phyloP scores from a whole-genome alignment of 225 moss, liverwort and hornwort genomes.

The Sphagnum tenellum region DNA sequence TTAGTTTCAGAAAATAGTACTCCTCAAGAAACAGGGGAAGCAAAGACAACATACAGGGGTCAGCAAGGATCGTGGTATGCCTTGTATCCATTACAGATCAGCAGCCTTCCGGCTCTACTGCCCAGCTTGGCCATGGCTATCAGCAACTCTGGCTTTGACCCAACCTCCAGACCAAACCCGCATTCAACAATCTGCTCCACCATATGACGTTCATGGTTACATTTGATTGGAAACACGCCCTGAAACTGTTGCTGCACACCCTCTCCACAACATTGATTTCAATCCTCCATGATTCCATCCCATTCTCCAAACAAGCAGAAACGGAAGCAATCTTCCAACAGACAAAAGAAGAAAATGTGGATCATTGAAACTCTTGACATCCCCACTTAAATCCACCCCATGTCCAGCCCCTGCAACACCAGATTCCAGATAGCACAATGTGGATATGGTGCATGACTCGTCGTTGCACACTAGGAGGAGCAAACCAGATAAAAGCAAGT shows the following conservation, averaged over 20 bases:
- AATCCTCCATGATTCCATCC: slow-evolving; percentile 17
- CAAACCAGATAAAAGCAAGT: too few species aligned
- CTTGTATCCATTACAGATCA: slow-evolving; percentile 96
- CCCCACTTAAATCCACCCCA: too few species aligned
- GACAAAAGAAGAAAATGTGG: slow-evolving; percentile 1
- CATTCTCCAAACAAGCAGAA: slow-evolving; percentile 16
- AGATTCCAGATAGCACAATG: too few species aligned
- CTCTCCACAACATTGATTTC: slow-evolving; percentile 40
- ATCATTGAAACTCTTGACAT: too few species aligned
- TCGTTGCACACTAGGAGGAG: too few species aligned
- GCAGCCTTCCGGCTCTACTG: slow-evolving; percentile 51
- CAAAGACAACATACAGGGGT: slow-evolving; percentile 13
- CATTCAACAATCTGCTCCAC: slow-evolving; percentile 64
- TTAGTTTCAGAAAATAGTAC: too few species aligned
- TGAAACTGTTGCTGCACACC: slow-evolving; percentile 70
- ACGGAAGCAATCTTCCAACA: slow-evolving; percentile 30
- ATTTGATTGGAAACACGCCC: slow-evolving; percentile 86
- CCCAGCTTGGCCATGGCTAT: slow-evolving; percentile 68
- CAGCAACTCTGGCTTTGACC: slow-evolving; percentile 78
- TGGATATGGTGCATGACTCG: too few species aligned
- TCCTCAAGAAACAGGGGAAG: slow-evolving; percentile 9
- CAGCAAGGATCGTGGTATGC: slow-evolving; percentile 29
- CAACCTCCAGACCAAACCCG: slow-evolving; percentile 76
- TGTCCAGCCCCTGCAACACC: too few species aligned
- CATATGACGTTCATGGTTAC: slow-evolving; percentile 69